These are phyloP conservation scores for Pythium vanterpoolii DNA, from an alignment of 352 stramenopile species.

Conservation along the genomic window DNA sequence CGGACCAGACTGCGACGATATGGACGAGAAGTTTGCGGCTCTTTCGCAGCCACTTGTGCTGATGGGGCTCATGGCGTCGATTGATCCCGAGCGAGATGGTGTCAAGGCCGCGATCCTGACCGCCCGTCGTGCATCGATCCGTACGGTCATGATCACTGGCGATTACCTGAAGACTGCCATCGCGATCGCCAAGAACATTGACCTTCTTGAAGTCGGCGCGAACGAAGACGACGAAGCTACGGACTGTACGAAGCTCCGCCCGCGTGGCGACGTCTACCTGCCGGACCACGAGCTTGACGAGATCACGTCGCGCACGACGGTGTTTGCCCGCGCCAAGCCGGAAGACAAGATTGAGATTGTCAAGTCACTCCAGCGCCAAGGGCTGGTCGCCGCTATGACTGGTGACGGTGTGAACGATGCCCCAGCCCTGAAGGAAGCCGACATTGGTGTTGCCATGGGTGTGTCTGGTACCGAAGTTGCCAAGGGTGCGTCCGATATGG, in stretches of 20 bases:
- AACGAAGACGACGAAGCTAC: slow-evolving; percentile 57
- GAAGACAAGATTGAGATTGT: slow-evolving; percentile 97
- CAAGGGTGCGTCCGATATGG: slow-evolving; percentile 98
- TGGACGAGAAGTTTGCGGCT: slow-evolving; percentile 65
- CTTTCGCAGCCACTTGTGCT: slow-evolving; percentile 85
- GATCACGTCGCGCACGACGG: slow-evolving; percentile 70
- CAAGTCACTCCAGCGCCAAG: slow-evolving; percentile 89
- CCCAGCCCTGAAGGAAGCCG: slow-evolving; percentile 90
- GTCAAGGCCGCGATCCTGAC: slow-evolving; percentile 51
- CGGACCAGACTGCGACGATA: slow-evolving; percentile 38
- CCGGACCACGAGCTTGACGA: slow-evolving; percentile 81
- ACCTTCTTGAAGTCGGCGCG: slow-evolving; percentile 82
- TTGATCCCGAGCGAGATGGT: slow-evolving; percentile 71
- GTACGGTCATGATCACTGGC: slow-evolving; percentile 93
- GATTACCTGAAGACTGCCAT: slow-evolving; percentile 95
- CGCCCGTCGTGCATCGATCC: slow-evolving; percentile 50
- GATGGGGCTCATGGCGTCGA: slow-evolving; percentile 92
- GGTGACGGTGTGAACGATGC: slow-evolving; percentile 93
- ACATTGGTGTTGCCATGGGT: slow-evolving; percentile 98
- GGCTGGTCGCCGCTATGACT: slow-evolving; percentile 89
- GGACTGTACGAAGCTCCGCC: slow-evolving; percentile 66
- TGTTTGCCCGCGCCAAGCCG: slow-evolving; percentile 96
- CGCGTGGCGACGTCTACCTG: slow-evolving; percentile 50
- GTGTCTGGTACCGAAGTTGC: slow-evolving; percentile 97
- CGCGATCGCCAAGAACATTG: slow-evolving; percentile 92